Evolutionary conservation across 495 filamentous ascomycete genomes (phyloP).

Genomic region (Aspergillus egyptiacus): DNA sequence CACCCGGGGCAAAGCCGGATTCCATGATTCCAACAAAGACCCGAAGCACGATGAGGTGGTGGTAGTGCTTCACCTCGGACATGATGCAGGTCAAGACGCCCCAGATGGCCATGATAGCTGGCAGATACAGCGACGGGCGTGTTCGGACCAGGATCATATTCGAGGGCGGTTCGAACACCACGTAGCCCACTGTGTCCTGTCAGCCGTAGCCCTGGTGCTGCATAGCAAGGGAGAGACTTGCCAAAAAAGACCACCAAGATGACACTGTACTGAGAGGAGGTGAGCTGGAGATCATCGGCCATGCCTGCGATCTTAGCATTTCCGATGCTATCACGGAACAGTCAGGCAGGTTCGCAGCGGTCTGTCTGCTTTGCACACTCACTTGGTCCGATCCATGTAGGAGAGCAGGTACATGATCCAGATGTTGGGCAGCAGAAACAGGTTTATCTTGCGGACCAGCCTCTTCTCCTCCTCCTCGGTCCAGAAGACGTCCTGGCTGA

Average conservation of each 20-base stretch:
- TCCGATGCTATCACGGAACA: slow-evolving; percentile 29
- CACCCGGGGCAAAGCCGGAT: slow-evolving; percentile 37
- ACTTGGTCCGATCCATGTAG: slow-evolving; percentile 30
- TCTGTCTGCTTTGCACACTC: too few relatives aligned
- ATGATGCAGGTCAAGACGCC: slow-evolving; percentile 29
- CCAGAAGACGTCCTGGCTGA: slow-evolving; percentile 2
- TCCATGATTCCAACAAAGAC: slow-evolving; percentile 33
- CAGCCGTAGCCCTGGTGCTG: too few relatives aligned
- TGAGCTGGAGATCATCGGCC: slow-evolving; percentile 27
- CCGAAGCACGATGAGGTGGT: slow-evolving; percentile 31
- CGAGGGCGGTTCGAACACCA: slow-evolving; percentile 40
- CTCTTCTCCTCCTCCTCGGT: slow-evolving; percentile 21
- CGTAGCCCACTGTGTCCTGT: slow-evolving; percentile 39
- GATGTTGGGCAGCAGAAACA: slow-evolving; percentile 35
- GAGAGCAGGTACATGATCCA: slow-evolving; percentile 41
- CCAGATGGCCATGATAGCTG: slow-evolving; percentile 34
- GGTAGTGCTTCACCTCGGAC: slow-evolving; percentile 32
- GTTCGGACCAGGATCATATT: slow-evolving; percentile 34
- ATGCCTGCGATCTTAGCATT: slow-evolving; percentile 38
- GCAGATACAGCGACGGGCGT: slow-evolving; percentile 32
- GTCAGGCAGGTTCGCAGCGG: neutral
- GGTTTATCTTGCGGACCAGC: slow-evolving; percentile 40
- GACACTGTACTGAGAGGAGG: slow-evolving; percentile 21
- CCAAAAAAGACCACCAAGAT: slow-evolving; percentile 35
- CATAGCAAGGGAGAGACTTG: too few relatives aligned